A percentile compares a stretch with the other conserved stretches of the same genome.
Conservation (phyloP, 352 stramenopile genomes). For the Pythium diclinum region DNA sequence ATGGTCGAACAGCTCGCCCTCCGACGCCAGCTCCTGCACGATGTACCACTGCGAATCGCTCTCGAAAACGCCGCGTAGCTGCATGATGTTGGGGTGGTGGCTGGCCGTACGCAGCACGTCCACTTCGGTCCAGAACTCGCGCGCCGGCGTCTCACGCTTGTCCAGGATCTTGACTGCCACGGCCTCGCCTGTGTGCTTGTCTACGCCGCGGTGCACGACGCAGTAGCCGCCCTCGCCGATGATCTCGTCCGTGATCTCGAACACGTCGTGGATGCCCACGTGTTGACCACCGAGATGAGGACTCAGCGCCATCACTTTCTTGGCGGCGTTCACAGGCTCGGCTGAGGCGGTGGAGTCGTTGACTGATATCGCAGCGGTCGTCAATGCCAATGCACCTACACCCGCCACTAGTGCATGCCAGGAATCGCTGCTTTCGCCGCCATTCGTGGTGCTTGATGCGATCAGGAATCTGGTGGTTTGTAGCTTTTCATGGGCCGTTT, state of each 20-base stretch:
- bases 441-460: background rate
- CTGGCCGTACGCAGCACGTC: slow-evolving; percentile 71
- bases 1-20: slow-evolving; percentile 87
- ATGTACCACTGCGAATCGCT: slow-evolving; percentile 77
- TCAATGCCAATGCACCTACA: slow-evolving; percentile 15
- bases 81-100: slow-evolving; percentile 76
- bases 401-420: slow-evolving; percentile 21
- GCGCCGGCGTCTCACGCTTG: slow-evolving; percentile 70
- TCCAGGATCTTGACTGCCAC: slow-evolving; percentile 79
- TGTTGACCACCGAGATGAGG: slow-evolving; percentile 13
- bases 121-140: slow-evolving; percentile 84
- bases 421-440: background rate
- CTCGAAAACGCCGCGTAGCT: slow-evolving; percentile 71
- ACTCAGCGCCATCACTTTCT: slow-evolving; percentile 10
- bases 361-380: background rate
- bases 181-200: slow-evolving; percentile 60
- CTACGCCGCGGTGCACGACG: slow-evolving; percentile 66
- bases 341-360: background rate
- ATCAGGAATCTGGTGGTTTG: background rate
- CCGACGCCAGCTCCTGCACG: slow-evolving; percentile 79
- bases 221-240: slow-evolving; percentile 80
- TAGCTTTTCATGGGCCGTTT: background rate
- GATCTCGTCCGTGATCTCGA: slow-evolving; percentile 78
- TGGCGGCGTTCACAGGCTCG: slow-evolving; percentile 5
- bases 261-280: slow-evolving; percentile 56